Evolutionary conservation across 176 grass and related monocot genomes (phyloP), one percentile per base, ranked within the genome.

Genomic region (Carex cristatella): DNA sequence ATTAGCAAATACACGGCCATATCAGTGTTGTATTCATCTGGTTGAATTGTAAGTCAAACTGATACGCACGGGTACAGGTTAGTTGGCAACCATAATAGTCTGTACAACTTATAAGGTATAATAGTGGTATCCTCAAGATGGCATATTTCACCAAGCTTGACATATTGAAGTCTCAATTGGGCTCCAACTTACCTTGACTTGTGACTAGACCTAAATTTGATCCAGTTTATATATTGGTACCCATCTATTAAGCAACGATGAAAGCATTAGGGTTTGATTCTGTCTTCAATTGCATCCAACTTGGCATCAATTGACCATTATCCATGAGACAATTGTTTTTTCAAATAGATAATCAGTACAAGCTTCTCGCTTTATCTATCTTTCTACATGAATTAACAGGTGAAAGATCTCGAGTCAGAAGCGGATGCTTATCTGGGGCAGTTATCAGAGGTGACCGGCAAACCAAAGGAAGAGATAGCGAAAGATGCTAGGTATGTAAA

Each of bases 351-450:
- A 78, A 48, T 74, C 28, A 33, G 27, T 28, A 78, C 23, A 78
- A 56, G 46, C 5, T 55, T 57, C 27, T 78, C 51, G 1, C 51
- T 32, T 74, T 31, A 76, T 15, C 5, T 56, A 56, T 31, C 49
- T 78, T 32, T 33, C 6, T 78, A 12, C 51, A 78, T 15, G 28
- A 53, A 76, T 10, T 2, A 32, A 55, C 83, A 98, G 93, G 93
- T 91, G 85, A 95, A 95, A 86, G 96, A 98, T 73, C 53, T 98
- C 14, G 92, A 94, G 30, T 89, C 91, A 13, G 93, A 93, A 88
- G 93, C 95, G 0, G 91, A 98, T 33, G 88, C 89, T 83, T 95
- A 86, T 61, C 69, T 98, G 2, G 87, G 94, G 3, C 75, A 95
- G 0, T 72, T 98, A 61, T 92, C 90, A 38, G 86, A 87, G 84